Base-by-base conservation (phyloP, 371 early-diverging fungal species). In the Mortierella sp. region DNA sequence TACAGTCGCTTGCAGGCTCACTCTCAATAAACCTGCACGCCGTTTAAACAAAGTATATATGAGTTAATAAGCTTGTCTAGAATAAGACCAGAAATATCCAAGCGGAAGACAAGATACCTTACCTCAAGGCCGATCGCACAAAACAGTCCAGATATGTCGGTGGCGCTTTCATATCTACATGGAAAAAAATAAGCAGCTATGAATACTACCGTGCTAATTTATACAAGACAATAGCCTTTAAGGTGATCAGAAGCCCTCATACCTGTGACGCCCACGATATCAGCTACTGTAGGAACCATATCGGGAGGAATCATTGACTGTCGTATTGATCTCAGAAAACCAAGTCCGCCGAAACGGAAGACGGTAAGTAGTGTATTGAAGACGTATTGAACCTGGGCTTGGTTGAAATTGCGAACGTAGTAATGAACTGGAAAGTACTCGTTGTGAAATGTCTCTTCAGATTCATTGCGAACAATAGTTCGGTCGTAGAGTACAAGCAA, bases 381-480 rank as follows among this genome's bases (percentile, higher is more conserved):
- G 52, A 91, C 87, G 64, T 94, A 93, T 52, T 91, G 87, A 10
- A 92, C 85, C 59, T 90, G 89, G 1, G 88, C 92, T 58, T 87
- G 88, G 67, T 94, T 92, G 79, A 93, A 92, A 7, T 91, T 86
- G 13, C 88, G 83, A 58, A 86, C 48, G 65, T 93, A 94, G 9
- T 88, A 67, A 67, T 72, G 84, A 75, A 84, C 86, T 71, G 41
- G 79, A 36, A 71, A 87, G 68, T 71, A 70, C 36, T 88, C 86
- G 67, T 86, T 86, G 45, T 86, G 85, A 8, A 92, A 73, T 7
- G 67, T 65, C n/a, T 85, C 83, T 60, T 84, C 83, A 0, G 80
- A 65, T 19, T 72, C 48, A 50, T 78, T 73, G 19, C 84, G 80
- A 1, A 86, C 62, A 52, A 95, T 92, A n/a, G 84, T 70, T 4